These are phyloP conservation scores for Fusarium devonianum DNA, from an alignment of 2,329 filamentous ascomycete genomes.

Conservation along the genomic window DNA sequence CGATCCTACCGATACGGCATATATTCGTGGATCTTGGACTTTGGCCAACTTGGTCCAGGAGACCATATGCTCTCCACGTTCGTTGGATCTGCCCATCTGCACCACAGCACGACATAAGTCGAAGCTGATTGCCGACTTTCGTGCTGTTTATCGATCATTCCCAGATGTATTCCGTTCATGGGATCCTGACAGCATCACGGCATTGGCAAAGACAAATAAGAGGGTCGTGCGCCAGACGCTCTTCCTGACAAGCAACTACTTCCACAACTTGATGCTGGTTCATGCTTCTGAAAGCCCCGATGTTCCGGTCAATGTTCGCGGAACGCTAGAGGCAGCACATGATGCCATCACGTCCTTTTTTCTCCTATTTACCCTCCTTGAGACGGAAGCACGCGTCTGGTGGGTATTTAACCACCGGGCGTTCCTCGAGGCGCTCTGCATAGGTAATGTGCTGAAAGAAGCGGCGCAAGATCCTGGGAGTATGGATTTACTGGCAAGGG, in stretches of 20 bases:
- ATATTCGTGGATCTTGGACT: constrained; percentile 80
- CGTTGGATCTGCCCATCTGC: constrained; percentile 75
- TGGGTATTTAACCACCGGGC: constrained; percentile 86
- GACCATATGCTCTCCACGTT: constrained; percentile 76
- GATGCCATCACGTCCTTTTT: constrained; percentile 79
- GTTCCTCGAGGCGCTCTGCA: constrained; percentile 78
- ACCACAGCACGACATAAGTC: constrained; percentile 72
- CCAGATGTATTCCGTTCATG: constrained; percentile 74
- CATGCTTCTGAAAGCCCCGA: constrained; percentile 73
- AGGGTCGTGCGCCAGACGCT: constrained; percentile 76
- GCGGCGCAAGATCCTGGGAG: constrained; percentile 55
- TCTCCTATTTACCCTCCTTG: constrained; percentile 72
- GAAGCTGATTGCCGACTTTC: constrained; percentile 73
- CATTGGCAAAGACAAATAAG: constrained; percentile 65
- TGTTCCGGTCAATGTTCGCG: constrained; percentile 70
- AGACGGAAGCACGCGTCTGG: constrained; percentile 78
- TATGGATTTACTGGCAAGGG: constrained; percentile 55
- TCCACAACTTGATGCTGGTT: constrained; percentile 82
- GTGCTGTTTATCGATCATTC: constrained; percentile 75
- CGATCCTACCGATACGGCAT: constrained; percentile 71
- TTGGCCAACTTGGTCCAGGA: constrained; percentile 81
- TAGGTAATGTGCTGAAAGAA: constrained; percentile 66
- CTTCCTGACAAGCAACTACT: constrained; percentile 83
- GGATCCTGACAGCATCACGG: constrained; percentile 65
- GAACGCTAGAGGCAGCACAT: constrained; percentile 76